Evolutionary conservation across 139 green algal genomes (phyloP), one percentile per base, ranked within the genome.

Genomic region (Coelastrella sp.): DNA sequence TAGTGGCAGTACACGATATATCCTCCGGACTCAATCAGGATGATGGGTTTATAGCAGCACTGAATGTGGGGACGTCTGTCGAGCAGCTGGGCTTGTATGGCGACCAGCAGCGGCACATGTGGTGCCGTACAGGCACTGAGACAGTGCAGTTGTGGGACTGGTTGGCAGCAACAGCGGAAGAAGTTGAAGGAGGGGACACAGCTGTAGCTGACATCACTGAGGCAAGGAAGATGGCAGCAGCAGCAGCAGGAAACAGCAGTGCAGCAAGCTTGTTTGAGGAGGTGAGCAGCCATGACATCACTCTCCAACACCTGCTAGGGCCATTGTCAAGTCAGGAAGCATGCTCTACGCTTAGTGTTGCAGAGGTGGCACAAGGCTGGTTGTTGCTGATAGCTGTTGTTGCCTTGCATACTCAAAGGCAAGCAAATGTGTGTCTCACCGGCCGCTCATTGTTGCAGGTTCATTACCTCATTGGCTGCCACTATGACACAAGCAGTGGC

Each of bases 91-190:
- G 92, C 0, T 85, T 95, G 57, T 98, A 95, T 76, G 94, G 94
- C 2, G 25, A 8, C 2, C 43, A 77, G 0, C 62, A 38, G 2
- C 84, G 88, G 68, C 86, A 86, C 27, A 86, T 96, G 77, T 98
- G 94, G 88, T 89, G 90, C 68, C 19, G 74, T 30, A 79, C 71
- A 79, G 90, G 93, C 41, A 96, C 93, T 17, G 94, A 97, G 77
- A 90, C 74, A 3, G 64, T 98, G 67, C 91, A 95, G 86, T 87
- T 96, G 38, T 98, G 94, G 94, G 92, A 98, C 67, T 98, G 94
- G 94, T 27, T 69, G 7, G 84, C 83, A 1, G 91, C 91, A 3
- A 94, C 91, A 71, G 57, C 81, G 19, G 89, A 94, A 60, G 87
- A 91, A 1, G 83, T n/a, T 7, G 27, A 86, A 30, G 92, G 91